Percentiles rank a stretch among this genome's conserved stretches.
phyloP scores from a whole-genome alignment of 495 filamentous ascomycete species.

The Tuber aestivum region DNA sequence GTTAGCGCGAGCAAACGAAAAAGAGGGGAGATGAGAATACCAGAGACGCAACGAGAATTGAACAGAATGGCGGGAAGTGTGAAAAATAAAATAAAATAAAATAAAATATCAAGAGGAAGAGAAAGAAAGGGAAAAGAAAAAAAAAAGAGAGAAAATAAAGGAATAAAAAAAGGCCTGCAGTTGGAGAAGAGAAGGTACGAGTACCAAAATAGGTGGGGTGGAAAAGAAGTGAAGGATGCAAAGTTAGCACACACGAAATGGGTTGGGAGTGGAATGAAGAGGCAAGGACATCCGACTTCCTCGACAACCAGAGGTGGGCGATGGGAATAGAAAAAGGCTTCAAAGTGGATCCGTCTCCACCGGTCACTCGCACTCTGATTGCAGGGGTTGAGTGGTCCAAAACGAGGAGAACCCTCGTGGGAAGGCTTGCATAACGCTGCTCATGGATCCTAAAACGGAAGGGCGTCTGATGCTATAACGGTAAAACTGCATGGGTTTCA shows the following conservation, averaged over 20 bases:
- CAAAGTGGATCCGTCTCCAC: constrained; percentile 23
- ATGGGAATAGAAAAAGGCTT: constrained; percentile 39
- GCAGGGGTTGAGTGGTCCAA: constrained; percentile 32
- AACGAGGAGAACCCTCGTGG: no score
- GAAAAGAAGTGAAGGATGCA: constrained; percentile 20
- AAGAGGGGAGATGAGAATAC: not conserved
- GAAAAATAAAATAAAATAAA: not conserved
- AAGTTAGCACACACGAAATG: constrained; percentile 28
- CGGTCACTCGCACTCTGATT: constrained; percentile 25
- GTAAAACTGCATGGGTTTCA: constrained; percentile 37
- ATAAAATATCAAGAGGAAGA: not conserved
- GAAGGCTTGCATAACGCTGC: constrained; percentile 19
- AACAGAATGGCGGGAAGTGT: not conserved
- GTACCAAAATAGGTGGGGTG: not conserved
- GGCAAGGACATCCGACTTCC: constrained; percentile 21
- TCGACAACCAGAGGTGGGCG: constrained; percentile 20
- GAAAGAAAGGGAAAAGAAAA: not conserved
- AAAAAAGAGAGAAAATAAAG: not conserved
- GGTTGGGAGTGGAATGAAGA: constrained; percentile 29
- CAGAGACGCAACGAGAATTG: not conserved
- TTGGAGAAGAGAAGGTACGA: no score
- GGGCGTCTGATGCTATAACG: constrained; percentile 35
- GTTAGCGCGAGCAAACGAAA: not conserved
- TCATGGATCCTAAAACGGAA: constrained; percentile 40
- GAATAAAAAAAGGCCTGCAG: not conserved